Percentiles rank a stretch among this genome's conserved stretches.
phyloP scores from a whole-genome alignment of 768 basidiomycete species.

The Lentinula sp. region DNA sequence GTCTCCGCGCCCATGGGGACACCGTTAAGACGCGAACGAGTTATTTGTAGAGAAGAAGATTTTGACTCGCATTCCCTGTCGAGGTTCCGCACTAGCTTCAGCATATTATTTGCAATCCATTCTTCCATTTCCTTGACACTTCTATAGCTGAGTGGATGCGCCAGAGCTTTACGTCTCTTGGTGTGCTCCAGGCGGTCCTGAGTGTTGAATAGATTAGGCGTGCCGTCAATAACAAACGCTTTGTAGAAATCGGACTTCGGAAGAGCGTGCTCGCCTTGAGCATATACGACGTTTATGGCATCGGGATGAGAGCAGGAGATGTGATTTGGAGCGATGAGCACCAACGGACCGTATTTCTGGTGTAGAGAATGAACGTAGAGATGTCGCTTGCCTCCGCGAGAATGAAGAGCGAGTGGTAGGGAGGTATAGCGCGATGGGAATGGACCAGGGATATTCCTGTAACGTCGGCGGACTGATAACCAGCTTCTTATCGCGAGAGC shows the following conservation, averaged over 20 bases:
- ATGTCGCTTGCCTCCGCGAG: slow-evolving; percentile 1
- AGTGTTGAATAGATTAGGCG: slow-evolving; percentile 1
- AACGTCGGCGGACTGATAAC: background rate
- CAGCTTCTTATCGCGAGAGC: background rate
- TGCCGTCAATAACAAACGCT: slow-evolving; percentile 1
- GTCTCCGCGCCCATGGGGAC: background rate
- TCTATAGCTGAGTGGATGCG: background rate
- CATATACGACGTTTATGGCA: slow-evolving; percentile 3
- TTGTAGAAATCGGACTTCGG: slow-evolving; percentile 8
- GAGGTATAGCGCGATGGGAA: background rate
- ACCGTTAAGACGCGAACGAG: background rate
- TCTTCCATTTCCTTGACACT: slow-evolving; percentile 5
- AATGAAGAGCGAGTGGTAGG: background rate
- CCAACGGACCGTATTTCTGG: slow-evolving; percentile 5
- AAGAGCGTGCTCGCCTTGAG: slow-evolving; percentile 2
- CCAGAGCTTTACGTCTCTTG: background rate
- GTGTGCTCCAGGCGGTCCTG: background rate
- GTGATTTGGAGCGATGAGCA: slow-evolving; percentile 3
- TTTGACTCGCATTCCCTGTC: background rate
- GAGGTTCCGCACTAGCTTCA: background rate
- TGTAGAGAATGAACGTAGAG: slow-evolving; percentile 1
- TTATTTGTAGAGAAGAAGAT: background rate
- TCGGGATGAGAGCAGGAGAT: slow-evolving; percentile 7
- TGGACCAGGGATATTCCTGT: slow-evolving; percentile 1
- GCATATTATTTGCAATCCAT: background rate